Base-by-base conservation (phyloP, 306 rosid species). In the Arachis hypogaea region DNA sequence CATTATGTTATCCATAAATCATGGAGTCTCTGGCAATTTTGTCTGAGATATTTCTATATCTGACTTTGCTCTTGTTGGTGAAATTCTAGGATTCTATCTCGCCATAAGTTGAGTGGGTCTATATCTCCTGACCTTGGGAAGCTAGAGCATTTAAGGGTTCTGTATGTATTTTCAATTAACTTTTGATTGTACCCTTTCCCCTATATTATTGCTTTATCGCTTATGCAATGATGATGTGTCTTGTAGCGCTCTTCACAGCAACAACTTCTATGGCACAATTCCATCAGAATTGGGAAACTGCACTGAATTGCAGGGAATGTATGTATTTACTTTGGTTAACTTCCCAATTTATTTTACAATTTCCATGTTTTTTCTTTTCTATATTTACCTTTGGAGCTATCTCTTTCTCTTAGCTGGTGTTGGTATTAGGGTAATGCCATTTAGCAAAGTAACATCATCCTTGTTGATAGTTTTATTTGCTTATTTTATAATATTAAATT, bases 261-360 rank as follows among this genome's bases (percentile, higher is more conserved):
- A 95, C 88, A 88, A 87, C 82, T 78, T 95, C 71, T 92, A 90
- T 81, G 97, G 96, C 73, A 65, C 87, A 60, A 84, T 95, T 84
- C 99, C 99, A 63, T 83, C 98, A 75, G 98, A 87, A 61, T 68
- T 95, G 91, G 99, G 96, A 77, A 95, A 95, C 69, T 95, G 99
- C 88, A 86, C 92, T 7, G 82, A 77, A 54, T 76, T 92, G 88
- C 82, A 88, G 78, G 82, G 81, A 82, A 66, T 95, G 99, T 95
- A 85, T 78, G 99, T 82, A 62, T 60, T 73, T 42, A 64, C 45
- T 65, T 60, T 67, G 60, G 69, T 66, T 81, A 49, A 10, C 5
- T 49, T 11, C 4, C n/a, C 55, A 28, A 45, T 56, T 80, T 78
- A 45, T 22, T 30, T 44, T 61, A 10, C 71, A 40, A 38, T 30